Conservation (phyloP, 192 early-diverging fungal species). For the Linnemannia schmuckeri region DNA sequence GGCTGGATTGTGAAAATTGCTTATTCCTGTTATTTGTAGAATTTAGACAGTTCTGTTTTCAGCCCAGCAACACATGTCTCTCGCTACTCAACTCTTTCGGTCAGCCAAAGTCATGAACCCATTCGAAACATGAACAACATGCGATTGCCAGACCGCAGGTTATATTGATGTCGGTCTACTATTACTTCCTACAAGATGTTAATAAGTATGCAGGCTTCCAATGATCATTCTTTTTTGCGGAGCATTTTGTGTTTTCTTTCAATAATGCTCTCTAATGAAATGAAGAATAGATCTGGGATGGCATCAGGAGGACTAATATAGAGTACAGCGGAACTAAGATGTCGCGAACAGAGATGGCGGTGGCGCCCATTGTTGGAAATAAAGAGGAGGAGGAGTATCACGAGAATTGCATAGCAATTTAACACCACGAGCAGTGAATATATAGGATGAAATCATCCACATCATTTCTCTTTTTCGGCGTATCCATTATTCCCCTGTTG, state of each 20-base stretch:
- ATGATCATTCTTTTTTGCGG: neutral
- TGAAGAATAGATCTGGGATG: neutral
- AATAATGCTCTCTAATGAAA: neutral
- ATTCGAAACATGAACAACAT: neutral
- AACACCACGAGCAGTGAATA: neutral
- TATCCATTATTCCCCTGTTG: neutral
- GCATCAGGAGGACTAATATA: neutral
- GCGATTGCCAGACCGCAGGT: neutral
- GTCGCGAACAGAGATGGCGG: neutral
- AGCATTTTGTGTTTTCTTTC: neutral
- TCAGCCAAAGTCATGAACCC: neutral
- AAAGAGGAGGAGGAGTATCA: neutral
- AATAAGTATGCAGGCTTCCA: neutral
- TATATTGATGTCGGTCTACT: neutral
- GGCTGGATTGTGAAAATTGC: neutral
- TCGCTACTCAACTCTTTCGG: neutral
- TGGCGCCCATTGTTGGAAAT: neutral
- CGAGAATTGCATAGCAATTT: neutral
- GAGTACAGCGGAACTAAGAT: constrained; percentile 1
- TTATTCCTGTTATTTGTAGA: neutral
- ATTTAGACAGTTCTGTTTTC: neutral
- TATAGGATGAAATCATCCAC: no score
- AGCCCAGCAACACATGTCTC: neutral
- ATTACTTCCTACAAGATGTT: neutral
- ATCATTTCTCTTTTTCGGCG: neutral